Evolutionary conservation across 805 yeast genomes (phyloP).

Genomic region (Saturnispora diversa): DNA sequence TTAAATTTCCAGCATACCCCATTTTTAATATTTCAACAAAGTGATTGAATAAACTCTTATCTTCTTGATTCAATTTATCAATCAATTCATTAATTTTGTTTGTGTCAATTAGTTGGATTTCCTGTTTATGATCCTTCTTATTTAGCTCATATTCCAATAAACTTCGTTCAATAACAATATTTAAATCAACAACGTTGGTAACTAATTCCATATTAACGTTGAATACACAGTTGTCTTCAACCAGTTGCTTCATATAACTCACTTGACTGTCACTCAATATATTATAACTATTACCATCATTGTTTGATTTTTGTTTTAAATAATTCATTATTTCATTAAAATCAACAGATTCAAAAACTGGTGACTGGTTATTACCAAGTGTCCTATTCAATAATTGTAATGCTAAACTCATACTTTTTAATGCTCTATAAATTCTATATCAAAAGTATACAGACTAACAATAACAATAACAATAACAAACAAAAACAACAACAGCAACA

Average conservation of each 20-base stretch:
- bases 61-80: background rate
- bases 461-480: too few relatives aligned
- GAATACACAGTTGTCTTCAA: background rate
- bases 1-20: slow-evolving; percentile 14
- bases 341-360: background rate
- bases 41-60: slow-evolving; percentile 1
- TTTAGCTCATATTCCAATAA: slow-evolving; percentile 12
- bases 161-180: slow-evolving; percentile 15
- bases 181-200: slow-evolving; percentile 12
- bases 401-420: slow-evolving; percentile 2
- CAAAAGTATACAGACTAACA: too few relatives aligned
- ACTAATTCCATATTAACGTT: background rate
- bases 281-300: background rate
- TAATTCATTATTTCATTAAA: slow-evolving; percentile 5
- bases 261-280: background rate
- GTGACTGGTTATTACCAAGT: background rate
- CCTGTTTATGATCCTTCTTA: background rate
- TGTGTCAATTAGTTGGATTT: background rate
- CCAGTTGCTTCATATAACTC: background rate
- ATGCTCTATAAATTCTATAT: background rate
- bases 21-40: slow-evolving; percentile 13
- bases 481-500: too few relatives aligned
- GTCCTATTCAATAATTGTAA: slow-evolving; percentile 7
- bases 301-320: background rate
- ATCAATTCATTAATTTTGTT: background rate